Base-by-base conservation (phyloP, 2,329 filamentous ascomycete genomes). In the Fusarium sp. region DNA sequence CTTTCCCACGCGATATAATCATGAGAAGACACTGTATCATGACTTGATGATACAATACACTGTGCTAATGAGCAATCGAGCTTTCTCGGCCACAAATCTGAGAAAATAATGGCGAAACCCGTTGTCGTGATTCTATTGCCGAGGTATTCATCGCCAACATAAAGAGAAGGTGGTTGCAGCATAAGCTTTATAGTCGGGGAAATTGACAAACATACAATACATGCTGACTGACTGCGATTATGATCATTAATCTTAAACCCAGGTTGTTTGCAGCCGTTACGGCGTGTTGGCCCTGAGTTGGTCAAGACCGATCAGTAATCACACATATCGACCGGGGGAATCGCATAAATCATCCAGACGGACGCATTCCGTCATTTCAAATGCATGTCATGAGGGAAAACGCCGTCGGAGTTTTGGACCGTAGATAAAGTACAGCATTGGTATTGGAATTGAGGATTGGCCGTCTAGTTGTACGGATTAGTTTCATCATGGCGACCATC, bases 291-390 rank as follows among this genome's bases (percentile, higher is more conserved):
- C 23, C 40, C 42, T 51, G 44, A 12, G 20, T 7, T 46, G 28
- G 12, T 32, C 15, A 40, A 46, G 42, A 15, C 7, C n/a, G 64
- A 67, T 67, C 64, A 67, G 45, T 67, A 67, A 67, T 67, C 64
- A 64, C 11, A 9, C 19, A 38, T 47, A 32, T 23, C 45, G 4
- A 8, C 19, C 46, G 26, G 40, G 23, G 26, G 20, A 38, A 42
- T 20, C 19, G 23, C 30, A 45, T 56, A 62, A 66, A 56, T 12
- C n/a, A 5, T 7, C 46, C 49, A 42, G 20, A 15, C 20, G 24
- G 32, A n/a, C 40, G 9, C 55, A n/a, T 52, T 32, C 40, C 57
- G 23, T 28, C 1, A 21, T 32, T 42, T 20, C 14, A 28, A 52
- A 20, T 23, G 43, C 30, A 19, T 39, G 6, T 10, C 8, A 36